phyloP scores from a whole-genome alignment of 2,329 filamentous ascomycete species.

The Penicillium sp. region DNA sequence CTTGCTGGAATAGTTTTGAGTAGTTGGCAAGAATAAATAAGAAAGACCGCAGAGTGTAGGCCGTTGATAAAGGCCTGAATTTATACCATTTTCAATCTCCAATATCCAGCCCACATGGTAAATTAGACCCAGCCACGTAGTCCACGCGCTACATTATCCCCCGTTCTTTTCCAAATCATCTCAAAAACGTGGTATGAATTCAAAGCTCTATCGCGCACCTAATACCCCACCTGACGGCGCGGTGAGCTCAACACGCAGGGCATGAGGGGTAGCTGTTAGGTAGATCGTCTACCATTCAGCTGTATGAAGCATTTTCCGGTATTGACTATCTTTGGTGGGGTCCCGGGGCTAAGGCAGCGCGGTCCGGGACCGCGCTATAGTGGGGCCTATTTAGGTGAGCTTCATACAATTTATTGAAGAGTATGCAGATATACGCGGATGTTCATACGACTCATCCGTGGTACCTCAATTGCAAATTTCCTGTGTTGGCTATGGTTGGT shows the following conservation, averaged over 20 bases:
- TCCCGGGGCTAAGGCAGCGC: neutral
- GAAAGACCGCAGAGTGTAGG: neutral
- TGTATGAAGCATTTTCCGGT: neutral
- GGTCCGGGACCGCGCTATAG: slow-evolving; percentile 5
- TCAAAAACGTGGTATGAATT: neutral
- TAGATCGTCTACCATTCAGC: neutral
- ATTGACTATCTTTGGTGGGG: neutral
- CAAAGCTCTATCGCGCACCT: slow-evolving; percentile 3
- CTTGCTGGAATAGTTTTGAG: neutral
- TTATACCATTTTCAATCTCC: slow-evolving; percentile 53
- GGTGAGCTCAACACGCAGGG: neutral
- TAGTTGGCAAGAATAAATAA: neutral
- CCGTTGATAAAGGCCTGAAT: neutral
- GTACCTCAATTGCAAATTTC: too few relatives aligned
- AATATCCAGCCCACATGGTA: neutral
- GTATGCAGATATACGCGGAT: neutral
- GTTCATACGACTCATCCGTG: neutral
- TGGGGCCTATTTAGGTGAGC: neutral
- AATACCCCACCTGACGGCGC: neutral
- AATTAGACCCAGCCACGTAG: neutral
- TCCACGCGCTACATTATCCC: neutral
- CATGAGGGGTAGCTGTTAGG: slow-evolving; percentile 6
- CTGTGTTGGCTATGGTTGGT: neutral
- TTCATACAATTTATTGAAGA: neutral
- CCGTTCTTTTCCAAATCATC: neutral